Evolutionary conservation across 129 eudicot genomes (phyloP).

Genomic region (Flaveria brownii): DNA sequence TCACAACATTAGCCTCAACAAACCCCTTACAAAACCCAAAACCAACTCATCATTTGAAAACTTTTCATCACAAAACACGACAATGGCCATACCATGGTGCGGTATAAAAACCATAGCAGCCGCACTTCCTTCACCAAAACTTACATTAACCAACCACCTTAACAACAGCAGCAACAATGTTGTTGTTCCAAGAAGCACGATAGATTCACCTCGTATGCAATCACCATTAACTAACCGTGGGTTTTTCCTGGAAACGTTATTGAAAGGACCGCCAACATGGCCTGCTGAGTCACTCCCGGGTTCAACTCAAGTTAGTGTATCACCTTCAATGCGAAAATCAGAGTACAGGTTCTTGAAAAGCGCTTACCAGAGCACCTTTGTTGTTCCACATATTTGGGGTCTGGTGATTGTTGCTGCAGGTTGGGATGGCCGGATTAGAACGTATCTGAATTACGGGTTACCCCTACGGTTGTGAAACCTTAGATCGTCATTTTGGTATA

Average conservation of each 20-base stretch:
- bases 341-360: slow-evolving; percentile 69
- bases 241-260: slow-evolving; percentile 51
- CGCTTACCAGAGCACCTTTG: slow-evolving; percentile 61
- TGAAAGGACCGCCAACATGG: slow-evolving; percentile 65
- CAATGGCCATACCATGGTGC: slow-evolving; percentile 81
- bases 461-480: slow-evolving; percentile 54
- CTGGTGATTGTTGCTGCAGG: slow-evolving; percentile 87
- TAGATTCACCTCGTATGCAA: slow-evolving; percentile 42
- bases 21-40: slow-evolving; percentile 43
- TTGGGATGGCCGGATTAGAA: slow-evolving; percentile 79
- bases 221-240: slow-evolving; percentile 56
- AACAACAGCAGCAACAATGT: background rate
- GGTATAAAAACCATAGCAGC: slow-evolving; percentile 53
- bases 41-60: slow-evolving; percentile 53
- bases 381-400: slow-evolving; percentile 80
- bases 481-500: background rate
- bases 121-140: slow-evolving; percentile 40
- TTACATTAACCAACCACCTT: slow-evolving; percentile 15
- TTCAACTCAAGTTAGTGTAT: slow-evolving; percentile 37
- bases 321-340: slow-evolving; percentile 48
- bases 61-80: slow-evolving; percentile 53
- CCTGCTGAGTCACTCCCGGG: slow-evolving; percentile 65
- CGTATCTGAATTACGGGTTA: slow-evolving; percentile 80
- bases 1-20: slow-evolving; percentile 41
- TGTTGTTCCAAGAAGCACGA: slow-evolving; percentile 32